These are phyloP conservation scores for Colletotrichum sp. DNA, from an alignment of 2,329 filamentous ascomycete species.

Conservation along the genomic window DNA sequence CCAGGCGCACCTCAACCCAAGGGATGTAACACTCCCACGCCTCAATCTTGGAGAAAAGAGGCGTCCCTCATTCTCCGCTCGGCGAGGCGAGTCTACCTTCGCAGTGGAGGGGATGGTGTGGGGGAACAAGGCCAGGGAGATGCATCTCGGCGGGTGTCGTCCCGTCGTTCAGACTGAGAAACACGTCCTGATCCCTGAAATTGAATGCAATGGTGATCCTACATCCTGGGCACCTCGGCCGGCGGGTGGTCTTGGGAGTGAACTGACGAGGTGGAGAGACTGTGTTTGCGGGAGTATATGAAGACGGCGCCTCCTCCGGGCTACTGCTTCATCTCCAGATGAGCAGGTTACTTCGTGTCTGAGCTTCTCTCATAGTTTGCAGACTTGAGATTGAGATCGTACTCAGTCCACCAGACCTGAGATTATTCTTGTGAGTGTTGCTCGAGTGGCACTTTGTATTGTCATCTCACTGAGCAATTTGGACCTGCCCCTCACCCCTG, in stretches of 20 bases:
- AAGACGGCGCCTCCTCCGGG: not conserved
- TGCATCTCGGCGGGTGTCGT: constrained; percentile 25
- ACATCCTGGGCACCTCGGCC: not conserved
- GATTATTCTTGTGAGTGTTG: not conserved
- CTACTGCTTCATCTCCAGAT: not conserved
- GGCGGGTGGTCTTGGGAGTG: not conserved
- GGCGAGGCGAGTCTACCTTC: not conserved
- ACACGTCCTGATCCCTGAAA: not conserved
- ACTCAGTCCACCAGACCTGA: not conserved
- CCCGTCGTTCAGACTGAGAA: constrained; percentile 20
- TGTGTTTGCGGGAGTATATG: constrained; percentile 3
- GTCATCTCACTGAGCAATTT: not conserved
- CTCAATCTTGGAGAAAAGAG: constrained; percentile 9
- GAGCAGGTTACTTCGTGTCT: not conserved
- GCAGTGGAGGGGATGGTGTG: not conserved
- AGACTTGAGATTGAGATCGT: not conserved
- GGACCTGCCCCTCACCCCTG: not conserved
- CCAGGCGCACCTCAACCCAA: not conserved
- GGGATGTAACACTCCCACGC: not conserved
- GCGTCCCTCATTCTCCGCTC: constrained; percentile 1
- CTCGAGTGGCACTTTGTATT: not conserved
- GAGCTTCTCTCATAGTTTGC: not conserved
- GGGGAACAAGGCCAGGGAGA: constrained; percentile 18
- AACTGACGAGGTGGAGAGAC: not conserved
- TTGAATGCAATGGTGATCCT: not conserved